phyloP scores from a whole-genome alignment of 345 rosid species.

The Eucalyptus regnans region DNA sequence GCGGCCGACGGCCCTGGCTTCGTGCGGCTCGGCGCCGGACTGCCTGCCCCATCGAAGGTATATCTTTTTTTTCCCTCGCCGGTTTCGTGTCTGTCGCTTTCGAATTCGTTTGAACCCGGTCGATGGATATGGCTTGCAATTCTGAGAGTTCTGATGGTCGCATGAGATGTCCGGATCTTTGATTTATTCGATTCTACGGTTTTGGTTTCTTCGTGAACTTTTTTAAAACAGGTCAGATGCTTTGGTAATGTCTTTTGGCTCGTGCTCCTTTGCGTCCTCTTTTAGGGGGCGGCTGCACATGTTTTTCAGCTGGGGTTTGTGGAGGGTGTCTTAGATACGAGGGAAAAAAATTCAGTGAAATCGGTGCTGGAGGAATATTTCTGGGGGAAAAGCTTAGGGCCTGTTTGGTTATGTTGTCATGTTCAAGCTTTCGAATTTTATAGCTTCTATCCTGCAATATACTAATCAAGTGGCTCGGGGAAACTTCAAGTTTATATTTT shows the following conservation, averaged over 20 bases:
- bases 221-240: neutral
- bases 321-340: neutral
- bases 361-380: neutral
- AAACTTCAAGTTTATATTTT: neutral
- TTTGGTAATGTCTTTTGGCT: neutral
- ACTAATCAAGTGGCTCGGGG: neutral
- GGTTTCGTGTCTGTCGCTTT: neutral
- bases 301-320: neutral
- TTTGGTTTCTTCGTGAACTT: neutral
- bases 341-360: neutral
- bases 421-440: neutral
- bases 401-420: neutral
- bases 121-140: neutral
- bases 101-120: neutral
- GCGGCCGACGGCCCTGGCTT: slow-evolving; percentile 18
- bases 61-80: neutral
- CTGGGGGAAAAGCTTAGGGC: neutral
- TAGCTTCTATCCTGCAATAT: neutral
- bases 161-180: neutral
- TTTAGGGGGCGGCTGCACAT: neutral
- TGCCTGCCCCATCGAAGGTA: neutral
- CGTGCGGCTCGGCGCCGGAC: slow-evolving; percentile 9
- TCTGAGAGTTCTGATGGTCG: neutral
- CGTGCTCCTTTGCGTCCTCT: neutral
- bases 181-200: neutral